Conservation (phyloP, 257 asterid species). For the Solanum raphanifolium region DNA sequence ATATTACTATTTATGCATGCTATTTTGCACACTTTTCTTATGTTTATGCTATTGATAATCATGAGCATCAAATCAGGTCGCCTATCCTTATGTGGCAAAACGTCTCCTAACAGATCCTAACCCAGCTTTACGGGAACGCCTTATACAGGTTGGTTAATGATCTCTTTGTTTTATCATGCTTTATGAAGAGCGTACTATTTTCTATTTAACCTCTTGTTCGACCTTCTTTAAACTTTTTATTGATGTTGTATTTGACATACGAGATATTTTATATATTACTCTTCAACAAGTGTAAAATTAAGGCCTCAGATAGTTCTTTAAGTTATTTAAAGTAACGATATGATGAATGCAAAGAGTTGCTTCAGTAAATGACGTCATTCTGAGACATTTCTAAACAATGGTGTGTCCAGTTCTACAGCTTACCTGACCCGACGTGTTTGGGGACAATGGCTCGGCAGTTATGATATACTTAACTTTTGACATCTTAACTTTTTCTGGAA, state of each 20-base stretch:
- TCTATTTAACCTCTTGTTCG: neutral
- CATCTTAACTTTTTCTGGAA: neutral
- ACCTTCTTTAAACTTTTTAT: neutral
- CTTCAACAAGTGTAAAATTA: neutral
- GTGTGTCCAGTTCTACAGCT: neutral
- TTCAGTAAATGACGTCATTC: neutral
- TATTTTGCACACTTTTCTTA: neutral
- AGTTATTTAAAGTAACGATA: neutral
- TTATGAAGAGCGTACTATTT: neutral
- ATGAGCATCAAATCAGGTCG: constrained; percentile 49
- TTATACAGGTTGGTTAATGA: constrained; percentile 63
- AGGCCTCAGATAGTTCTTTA: neutral
- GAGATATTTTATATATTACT: neutral
- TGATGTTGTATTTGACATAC: neutral
- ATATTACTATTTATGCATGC: neutral
- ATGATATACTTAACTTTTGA: neutral
- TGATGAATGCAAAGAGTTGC: neutral
- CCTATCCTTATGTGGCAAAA: constrained; percentile 98
- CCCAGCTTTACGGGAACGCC: constrained; percentile 95
- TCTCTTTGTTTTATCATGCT: neutral
- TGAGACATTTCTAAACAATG: neutral
- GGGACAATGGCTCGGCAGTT: neutral
- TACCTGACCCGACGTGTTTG: neutral
- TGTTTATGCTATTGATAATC: neutral
- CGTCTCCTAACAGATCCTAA: constrained; percentile 97